Evolutionary conservation across 176 grass and related monocot genomes (phyloP), one percentile per base, ranked within the genome.

Genomic region (Musa beccarii): DNA sequence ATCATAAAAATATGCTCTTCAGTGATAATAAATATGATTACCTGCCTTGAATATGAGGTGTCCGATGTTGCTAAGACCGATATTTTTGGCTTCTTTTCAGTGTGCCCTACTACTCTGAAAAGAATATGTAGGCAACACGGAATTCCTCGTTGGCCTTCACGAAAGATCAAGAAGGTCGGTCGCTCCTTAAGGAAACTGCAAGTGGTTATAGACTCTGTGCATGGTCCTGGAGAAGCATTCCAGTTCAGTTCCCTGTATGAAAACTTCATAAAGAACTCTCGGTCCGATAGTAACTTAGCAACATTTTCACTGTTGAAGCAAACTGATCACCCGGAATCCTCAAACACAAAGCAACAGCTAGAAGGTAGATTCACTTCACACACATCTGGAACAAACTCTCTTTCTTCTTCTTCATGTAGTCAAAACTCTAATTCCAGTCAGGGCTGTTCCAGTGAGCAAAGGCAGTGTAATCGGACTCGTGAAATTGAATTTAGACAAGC

Each of bases 101-200:
- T 99, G 74, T 99, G 96, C 71, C 96, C 91, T 49, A 99, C 96
- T 57, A 99, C 96, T 67, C 72, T 99, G 59, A 99, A 99, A 84
- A 92, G 91, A 83, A 95, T 99, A 79, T 99, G 96, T 71, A 87
- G 96, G 71, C 91, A 95, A 53, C 88, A 99, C 15, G 96, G 96
- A 29, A 99, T 99, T 78, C 81, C 72, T 70, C 91, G 96, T 22
- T 99, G 96, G 96, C 96, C 96, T 74, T 99, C 96, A 66, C 81
- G 96, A 63, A 99, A 94, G 85, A 99, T 99, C 61, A 99, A 92
- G 77, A 99, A 99, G 84, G 96, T 99, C 54, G 86, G 86, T 17
- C 96, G 89, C 66, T 95, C 96, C 11, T 85, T 99, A 43, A 89
- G 86, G 81, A 99, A 99, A 84, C 72, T 99, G 77, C 96, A 99